Conservation (phyloP, 2,329 filamentous ascomycete species). For the Penicillium sp. region DNA sequence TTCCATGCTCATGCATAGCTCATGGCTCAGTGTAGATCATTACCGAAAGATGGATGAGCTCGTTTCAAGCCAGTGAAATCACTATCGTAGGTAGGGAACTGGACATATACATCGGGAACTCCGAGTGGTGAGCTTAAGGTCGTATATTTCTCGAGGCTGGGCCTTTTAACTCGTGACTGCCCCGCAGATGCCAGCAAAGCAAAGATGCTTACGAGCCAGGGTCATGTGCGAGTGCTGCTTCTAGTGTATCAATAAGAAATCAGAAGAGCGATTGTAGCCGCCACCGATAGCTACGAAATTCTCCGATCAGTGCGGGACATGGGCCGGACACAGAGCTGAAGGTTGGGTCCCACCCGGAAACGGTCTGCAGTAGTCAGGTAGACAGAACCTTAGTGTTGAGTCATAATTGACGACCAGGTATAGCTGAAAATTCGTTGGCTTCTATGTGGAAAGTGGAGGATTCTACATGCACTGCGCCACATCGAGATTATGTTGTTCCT, state of each 20-base stretch:
- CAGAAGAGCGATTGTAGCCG: background rate
- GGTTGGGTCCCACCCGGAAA: background rate
- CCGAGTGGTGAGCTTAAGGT: background rate
- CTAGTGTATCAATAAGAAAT: too few species aligned
- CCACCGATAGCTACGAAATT: conserved; percentile 12
- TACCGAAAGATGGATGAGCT: background rate
- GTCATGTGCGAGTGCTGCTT: background rate
- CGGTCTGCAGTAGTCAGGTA: conserved; percentile 5
- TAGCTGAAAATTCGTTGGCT: conserved; percentile 10
- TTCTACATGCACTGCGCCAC: conserved; percentile 24
- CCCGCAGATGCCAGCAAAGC: background rate
- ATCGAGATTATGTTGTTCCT: background rate
- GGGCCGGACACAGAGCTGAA: background rate
- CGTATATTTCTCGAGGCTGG: background rate
- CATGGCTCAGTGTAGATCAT: background rate
- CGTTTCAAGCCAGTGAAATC: too few species aligned
- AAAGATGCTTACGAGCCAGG: background rate
- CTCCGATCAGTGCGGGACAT: conserved; percentile 6
- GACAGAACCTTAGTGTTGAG: background rate
- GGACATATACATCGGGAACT: background rate
- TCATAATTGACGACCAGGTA: conserved; percentile 19
- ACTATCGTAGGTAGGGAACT: too few species aligned
- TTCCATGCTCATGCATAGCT: too few species aligned
- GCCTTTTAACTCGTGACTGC: background rate
- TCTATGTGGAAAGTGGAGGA: conserved; percentile 14